Conservation (phyloP, 2,329 filamentous ascomycete genomes). For the Xylariaceae sp. region DNA sequence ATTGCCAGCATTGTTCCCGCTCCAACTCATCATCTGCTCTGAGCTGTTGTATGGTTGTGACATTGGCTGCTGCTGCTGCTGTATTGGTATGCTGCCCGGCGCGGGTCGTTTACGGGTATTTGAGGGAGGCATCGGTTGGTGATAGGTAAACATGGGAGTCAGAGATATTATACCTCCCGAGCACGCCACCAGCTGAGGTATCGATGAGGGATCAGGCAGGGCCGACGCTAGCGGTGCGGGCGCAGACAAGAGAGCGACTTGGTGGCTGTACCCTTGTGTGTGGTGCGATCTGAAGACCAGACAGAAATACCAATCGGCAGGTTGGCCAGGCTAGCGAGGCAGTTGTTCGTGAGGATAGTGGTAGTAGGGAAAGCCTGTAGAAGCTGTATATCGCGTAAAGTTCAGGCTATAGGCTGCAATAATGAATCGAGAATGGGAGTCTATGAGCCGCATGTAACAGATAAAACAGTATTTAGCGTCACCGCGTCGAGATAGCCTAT, state of each 20-base stretch:
- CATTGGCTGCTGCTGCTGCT: constrained; percentile 37
- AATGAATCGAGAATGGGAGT: background rate
- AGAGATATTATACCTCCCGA: constrained; percentile 6
- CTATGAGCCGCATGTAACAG: no score
- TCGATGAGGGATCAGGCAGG: background rate
- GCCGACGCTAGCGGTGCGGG: background rate
- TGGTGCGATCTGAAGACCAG: background rate
- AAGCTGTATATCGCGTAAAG: no score
- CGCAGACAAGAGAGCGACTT: background rate
- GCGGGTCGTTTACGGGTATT: constrained; percentile 32
- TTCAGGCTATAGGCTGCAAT: constrained; percentile 5
- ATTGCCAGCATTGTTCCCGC: constrained; percentile 34
- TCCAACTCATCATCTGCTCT: constrained; percentile 52
- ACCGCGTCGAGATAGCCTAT: background rate
- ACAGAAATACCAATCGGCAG: no score
- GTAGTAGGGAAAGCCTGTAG: no score
- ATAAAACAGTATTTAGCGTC: no score
- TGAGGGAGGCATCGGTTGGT: constrained; percentile 28
- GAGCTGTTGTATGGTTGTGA: constrained; percentile 36
- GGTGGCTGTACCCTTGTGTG: no score
- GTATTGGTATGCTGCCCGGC: constrained; percentile 28
- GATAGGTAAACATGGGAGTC: constrained; percentile 26
- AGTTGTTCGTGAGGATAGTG: constrained; percentile 6
- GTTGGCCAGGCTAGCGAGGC: background rate
- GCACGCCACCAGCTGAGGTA: constrained; percentile 7